These are phyloP conservation scores for Colletotrichum liriopes DNA, from an alignment of 2,329 filamentous ascomycete genomes.

Conservation along the genomic window DNA sequence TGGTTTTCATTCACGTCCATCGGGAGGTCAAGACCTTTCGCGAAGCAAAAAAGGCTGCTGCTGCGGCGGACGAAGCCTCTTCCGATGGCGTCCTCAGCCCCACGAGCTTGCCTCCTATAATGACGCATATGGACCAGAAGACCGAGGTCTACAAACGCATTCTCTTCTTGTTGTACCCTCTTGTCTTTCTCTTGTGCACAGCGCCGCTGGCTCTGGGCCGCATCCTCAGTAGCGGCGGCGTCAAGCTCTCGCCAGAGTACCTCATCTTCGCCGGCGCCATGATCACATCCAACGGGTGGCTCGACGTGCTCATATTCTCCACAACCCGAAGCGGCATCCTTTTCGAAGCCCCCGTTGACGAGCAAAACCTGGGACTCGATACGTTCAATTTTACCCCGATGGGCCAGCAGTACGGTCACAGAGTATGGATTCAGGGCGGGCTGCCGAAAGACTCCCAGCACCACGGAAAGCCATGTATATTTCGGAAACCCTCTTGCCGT, in stretches of 20 bases:
- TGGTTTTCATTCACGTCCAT: slow-evolving; percentile 55
- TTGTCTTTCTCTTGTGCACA: slow-evolving; percentile 75
- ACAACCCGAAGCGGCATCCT: slow-evolving; percentile 56
- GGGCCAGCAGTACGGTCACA: slow-evolving; percentile 29
- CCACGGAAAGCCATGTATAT: not conserved
- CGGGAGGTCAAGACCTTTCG: slow-evolving; percentile 7
- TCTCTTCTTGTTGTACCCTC: slow-evolving; percentile 71
- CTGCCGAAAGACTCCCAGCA: not conserved
- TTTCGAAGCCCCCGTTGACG: slow-evolving; percentile 38
- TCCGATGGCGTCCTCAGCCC: slow-evolving; percentile 6
- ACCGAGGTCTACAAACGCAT: slow-evolving; percentile 23
- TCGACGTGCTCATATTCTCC: slow-evolving; percentile 59
- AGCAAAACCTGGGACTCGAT: slow-evolving; percentile 28
- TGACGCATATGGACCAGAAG: not conserved
- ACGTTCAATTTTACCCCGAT: slow-evolving; percentile 24
- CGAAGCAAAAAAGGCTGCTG: not conserved
- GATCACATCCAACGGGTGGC: slow-evolving; percentile 64
- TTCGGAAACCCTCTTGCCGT: slow-evolving; percentile 15
- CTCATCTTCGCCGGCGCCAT: slow-evolving; percentile 68
- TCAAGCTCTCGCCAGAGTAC: slow-evolving; percentile 61
- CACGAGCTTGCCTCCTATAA: not conserved
- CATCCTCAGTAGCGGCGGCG: slow-evolving; percentile 69
- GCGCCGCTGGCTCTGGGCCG: slow-evolving; percentile 73
- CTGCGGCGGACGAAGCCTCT: not conserved
- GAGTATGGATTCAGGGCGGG: slow-evolving; percentile 23